Percentiles rank a stretch among this genome's conserved stretches.
These are phyloP conservation scores for Bertia moriformis DNA, from an alignment of 2,329 filamentous ascomycete genomes.

Conservation along the genomic window DNA sequence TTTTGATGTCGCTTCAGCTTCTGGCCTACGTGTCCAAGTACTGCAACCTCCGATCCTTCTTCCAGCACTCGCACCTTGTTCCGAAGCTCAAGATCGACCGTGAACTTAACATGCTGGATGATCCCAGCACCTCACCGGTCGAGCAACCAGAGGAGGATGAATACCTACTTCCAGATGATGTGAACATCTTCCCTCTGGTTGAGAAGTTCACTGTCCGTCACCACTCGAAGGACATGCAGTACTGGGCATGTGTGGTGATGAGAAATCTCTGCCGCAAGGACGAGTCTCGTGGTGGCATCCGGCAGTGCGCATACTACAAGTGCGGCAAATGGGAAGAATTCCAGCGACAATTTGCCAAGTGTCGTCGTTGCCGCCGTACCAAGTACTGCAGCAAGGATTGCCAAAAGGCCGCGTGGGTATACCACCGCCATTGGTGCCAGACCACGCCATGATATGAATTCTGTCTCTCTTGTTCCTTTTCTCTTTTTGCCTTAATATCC, in stretches of 20 bases:
- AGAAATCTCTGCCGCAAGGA: slow-evolving; percentile 96
- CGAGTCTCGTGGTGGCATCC: slow-evolving; percentile 81
- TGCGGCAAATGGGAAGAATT: slow-evolving; percentile 98
- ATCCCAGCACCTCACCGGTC: slow-evolving; percentile 15
- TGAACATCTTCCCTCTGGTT: slow-evolving; percentile 95
- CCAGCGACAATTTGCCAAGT: slow-evolving; percentile 94
- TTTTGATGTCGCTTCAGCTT: slow-evolving; percentile 92
- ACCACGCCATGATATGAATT: slow-evolving; percentile 1
- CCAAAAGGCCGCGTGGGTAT: slow-evolving; percentile 97
- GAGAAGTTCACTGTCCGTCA: slow-evolving; percentile 97
- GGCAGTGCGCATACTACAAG: slow-evolving; percentile 94
- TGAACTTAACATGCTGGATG: slow-evolving; percentile 67
- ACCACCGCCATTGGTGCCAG: slow-evolving; percentile 85
- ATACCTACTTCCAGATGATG: slow-evolving; percentile 81
- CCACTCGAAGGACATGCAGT: slow-evolving; percentile 94
- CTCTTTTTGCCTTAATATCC: no score
- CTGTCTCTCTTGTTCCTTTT: neutral
- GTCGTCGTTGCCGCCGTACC: slow-evolving; percentile 82
- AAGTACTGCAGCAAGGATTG: slow-evolving; percentile 99
- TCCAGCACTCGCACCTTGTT: slow-evolving; percentile 86
- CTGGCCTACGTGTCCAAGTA: slow-evolving; percentile 98
- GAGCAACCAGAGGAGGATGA: slow-evolving; percentile 55
- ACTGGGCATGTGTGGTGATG: slow-evolving; percentile 99
- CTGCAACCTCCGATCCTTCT: slow-evolving; percentile 87
- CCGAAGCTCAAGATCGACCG: slow-evolving; percentile 80